Evolutionary conservation across 2,329 filamentous ascomycete genomes (phyloP), one percentile per base, ranked within the genome.

Genomic region (Juglanconis sp.): DNA sequence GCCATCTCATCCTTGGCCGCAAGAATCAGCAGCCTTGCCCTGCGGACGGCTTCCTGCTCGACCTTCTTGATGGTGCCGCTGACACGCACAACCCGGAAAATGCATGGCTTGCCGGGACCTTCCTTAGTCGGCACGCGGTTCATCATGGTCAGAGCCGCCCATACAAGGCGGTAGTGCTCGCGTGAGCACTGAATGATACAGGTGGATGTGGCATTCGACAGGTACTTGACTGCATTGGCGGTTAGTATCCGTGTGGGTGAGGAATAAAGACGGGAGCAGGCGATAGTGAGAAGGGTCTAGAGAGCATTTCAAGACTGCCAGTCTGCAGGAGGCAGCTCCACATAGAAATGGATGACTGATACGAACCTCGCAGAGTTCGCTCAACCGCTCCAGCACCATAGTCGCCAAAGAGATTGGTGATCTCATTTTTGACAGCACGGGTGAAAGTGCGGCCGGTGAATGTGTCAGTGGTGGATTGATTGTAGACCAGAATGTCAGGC

Each of bases 41-140:
- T 82, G 4, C 87, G 83, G 68, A 98, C 89, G 40, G 92, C 92
- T 73, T 96, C 93, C 71, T 96, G 88, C 74, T 98, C 93, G 2
- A 87, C 89, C 74, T 96, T 96, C 67, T 88, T 88, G 69, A 99
- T 96, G 3, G 95, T 99, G 15, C 94, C 95, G 65, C 91, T 95
- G 13, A 97, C 91, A 63, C 91, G 84, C 6, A 96, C 85, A 13
- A 99, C 92, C 50, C 88, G 87, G 64, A 96, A 90, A 1, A 94
- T 88, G 68, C 93, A 96, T 0, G 84, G 80, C 60, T 81, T 79
- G 31, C 85, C 83, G 4, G 55, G 51, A 6, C 61, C 61, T 69
- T 79, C 81, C 60, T 76, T 81, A 2, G 82, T 74, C 7, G 86
- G 91, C 0, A 97, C 77, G 15, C 76, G 81, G 30, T 87, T 87